Conservation (phyloP, 306 rosid species). For the Citrullus mucosospermus region DNA sequence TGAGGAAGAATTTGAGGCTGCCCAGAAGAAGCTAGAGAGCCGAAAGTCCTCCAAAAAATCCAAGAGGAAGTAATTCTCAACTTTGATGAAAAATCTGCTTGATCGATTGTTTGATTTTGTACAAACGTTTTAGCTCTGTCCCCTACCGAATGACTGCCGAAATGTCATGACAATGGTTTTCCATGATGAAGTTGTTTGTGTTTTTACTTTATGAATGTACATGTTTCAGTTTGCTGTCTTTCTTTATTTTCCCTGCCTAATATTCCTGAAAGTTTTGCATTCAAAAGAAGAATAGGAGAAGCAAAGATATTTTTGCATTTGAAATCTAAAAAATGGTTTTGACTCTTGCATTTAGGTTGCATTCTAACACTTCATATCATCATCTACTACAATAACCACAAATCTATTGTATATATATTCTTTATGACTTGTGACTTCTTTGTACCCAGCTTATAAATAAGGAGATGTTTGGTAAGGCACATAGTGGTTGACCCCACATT, state of each 20-base stretch:
- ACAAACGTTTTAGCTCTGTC: not conserved
- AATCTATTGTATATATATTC: too few species aligned
- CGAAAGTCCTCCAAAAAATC: conserved; percentile 44
- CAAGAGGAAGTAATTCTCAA: conserved; percentile 37
- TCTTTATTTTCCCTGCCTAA: not conserved
- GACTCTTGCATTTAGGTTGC: not conserved
- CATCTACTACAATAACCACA: too few species aligned
- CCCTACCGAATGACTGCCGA: not conserved
- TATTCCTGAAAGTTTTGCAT: not conserved
- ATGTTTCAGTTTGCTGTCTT: not conserved
- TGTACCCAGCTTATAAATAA: too few species aligned
- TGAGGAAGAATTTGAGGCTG: conserved; percentile 79
- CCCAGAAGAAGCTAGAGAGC: conserved; percentile 56
- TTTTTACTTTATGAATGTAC: not conserved
- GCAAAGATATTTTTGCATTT: not conserved
- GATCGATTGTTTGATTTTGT: not conserved
- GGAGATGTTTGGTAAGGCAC: too few species aligned
- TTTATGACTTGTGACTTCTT: too few species aligned
- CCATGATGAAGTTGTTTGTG: not conserved
- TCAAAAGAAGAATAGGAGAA: not conserved
- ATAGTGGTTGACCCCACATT: too few species aligned
- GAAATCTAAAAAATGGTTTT: not conserved
- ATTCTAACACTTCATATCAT: too few species aligned
- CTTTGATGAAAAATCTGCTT: not conserved
- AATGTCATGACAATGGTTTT: not conserved